These are phyloP conservation scores for Suillus plorans DNA, from an alignment of 768 basidiomycete genomes.

Conservation along the genomic window DNA sequence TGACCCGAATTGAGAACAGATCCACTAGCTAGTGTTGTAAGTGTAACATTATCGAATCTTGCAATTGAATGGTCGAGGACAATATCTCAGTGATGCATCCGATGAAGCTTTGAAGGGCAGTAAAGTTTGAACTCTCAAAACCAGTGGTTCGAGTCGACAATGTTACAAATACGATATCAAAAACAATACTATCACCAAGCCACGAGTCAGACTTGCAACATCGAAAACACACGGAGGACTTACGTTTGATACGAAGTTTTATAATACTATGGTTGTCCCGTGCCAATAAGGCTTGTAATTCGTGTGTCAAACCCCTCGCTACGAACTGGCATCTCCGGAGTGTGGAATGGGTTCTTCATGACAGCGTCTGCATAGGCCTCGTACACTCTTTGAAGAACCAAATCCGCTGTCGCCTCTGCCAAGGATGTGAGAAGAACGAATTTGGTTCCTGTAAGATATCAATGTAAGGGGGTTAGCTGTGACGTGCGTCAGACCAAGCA, in stretches of 20 bases:
- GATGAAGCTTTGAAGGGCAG: constrained; percentile 15
- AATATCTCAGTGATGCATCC: constrained; percentile 5
- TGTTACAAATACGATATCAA: constrained; percentile 10
- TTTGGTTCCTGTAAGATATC: constrained; percentile 71
- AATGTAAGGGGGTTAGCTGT: neutral
- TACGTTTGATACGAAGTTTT: neutral
- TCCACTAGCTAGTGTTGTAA: neutral
- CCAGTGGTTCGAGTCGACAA: neutral
- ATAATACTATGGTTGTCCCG: constrained; percentile 22
- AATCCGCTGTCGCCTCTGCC: constrained; percentile 66
- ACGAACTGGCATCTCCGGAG: constrained; percentile 98
- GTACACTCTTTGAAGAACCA: constrained; percentile 81
- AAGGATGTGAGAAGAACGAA: constrained; percentile 90
- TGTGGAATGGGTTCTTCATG: constrained; percentile 99
- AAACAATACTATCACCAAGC: neutral
- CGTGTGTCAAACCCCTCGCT: constrained; percentile 84
- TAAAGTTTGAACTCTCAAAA: neutral
- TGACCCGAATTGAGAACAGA: neutral
- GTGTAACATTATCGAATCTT: neutral
- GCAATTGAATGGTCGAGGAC: neutral
- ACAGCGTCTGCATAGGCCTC: constrained; percentile 93
- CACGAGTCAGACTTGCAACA: neutral
- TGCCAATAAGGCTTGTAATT: constrained; percentile 60
- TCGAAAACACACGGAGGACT: neutral
- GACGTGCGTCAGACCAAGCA: constrained; percentile 28